Evolutionary conservation across 1,139 yeast species (phyloP).

Genomic region (Saccharomycopsis crataegensis): DNA sequence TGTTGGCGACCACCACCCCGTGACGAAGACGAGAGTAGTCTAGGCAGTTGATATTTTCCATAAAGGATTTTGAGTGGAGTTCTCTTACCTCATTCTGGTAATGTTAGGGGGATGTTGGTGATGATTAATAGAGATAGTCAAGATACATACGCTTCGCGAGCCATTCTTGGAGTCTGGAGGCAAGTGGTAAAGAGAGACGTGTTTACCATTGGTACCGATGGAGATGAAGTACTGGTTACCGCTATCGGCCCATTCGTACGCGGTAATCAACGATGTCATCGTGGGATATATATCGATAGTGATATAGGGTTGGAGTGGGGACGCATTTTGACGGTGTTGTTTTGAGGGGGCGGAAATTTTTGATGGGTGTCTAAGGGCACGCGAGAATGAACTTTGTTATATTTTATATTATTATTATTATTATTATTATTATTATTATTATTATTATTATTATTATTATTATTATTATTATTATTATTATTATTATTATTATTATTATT

Average conservation of each 20-base stretch:
- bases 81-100: slow-evolving; percentile 4
- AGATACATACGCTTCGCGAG: too few species aligned
- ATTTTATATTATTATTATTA: too few species aligned
- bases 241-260: slow-evolving; percentile 6
- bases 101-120: too few species aligned
- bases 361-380: neutral
- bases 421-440: neutral
- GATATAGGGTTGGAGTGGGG: too few species aligned
- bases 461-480: neutral
- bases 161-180: neutral
- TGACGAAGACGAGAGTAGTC: slow-evolving; percentile 4
- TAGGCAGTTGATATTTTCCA: slow-evolving; percentile 9
- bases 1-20: slow-evolving; percentile 13
- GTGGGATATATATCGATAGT: too few species aligned
- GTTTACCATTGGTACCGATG: slow-evolving; percentile 13
- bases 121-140: too few species aligned
- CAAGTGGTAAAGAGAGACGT: slow-evolving; percentile 2
- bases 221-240: slow-evolving; percentile 8
- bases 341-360: neutral
- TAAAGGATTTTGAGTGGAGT: slow-evolving; percentile 3
- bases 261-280: slow-evolving; percentile 13
- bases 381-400: neutral
- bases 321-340: neutral
- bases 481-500: neutral
- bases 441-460: neutral